Conservation (phyloP, 2,329 filamentous ascomycete genomes). For the Fusarium drepaniforme region DNA sequence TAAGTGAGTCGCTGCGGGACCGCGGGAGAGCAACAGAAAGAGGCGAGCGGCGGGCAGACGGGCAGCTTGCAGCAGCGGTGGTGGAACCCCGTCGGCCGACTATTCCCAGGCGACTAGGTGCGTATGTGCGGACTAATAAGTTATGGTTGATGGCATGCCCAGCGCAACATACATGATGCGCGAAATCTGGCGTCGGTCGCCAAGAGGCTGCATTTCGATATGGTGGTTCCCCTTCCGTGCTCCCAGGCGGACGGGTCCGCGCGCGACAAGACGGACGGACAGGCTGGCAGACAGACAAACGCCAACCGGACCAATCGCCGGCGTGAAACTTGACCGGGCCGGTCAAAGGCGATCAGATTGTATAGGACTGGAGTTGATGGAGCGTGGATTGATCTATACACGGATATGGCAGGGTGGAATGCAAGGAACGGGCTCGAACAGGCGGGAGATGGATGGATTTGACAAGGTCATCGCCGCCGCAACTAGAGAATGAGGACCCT, state of each 20-base stretch:
- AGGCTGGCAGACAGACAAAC: slow-evolving; percentile 20
- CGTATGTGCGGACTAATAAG: neutral
- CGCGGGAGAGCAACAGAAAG: slow-evolving; percentile 6
- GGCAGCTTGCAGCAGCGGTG: slow-evolving; percentile 10
- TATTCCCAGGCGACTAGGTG: neutral
- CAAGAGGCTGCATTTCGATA: slow-evolving; percentile 15
- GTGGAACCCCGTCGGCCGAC: slow-evolving; percentile 14
- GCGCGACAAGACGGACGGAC: slow-evolving; percentile 5
- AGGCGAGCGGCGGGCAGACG: slow-evolving; percentile 4
- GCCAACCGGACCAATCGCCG: slow-evolving; percentile 35
- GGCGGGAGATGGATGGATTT: neutral
- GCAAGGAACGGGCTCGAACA: slow-evolving; percentile 17
- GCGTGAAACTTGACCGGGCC: slow-evolving; percentile 33
- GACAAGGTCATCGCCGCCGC: neutral
- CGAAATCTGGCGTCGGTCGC: slow-evolving; percentile 33
- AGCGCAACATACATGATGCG: slow-evolving; percentile 31
- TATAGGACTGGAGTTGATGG: slow-evolving; percentile 9
- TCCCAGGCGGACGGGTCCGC: slow-evolving; percentile 37
- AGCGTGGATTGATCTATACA: neutral
- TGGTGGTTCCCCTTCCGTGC: slow-evolving; percentile 27
- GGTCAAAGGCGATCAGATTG: slow-evolving; percentile 16
- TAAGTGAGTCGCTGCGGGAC: slow-evolving; percentile 10
- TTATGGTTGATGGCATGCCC: slow-evolving; percentile 1
- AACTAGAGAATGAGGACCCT: neutral
- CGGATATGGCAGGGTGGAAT: slow-evolving; percentile 13